Conservation (phyloP, 257 asterid species). For the Solanum rostratum region DNA sequence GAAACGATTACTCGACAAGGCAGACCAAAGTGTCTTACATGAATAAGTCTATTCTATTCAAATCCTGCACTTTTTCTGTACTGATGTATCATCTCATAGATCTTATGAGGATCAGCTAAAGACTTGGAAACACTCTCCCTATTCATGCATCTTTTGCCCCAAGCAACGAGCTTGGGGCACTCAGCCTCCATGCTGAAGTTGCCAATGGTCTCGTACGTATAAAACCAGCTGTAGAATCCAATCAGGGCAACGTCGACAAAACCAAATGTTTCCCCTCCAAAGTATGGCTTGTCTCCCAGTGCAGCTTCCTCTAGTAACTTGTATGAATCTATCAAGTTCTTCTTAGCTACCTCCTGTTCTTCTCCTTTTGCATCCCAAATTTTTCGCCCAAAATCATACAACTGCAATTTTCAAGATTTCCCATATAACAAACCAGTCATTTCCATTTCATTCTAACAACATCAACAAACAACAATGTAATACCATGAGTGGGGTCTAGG, state of each 20-base stretch:
- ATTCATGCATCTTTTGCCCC: neutral
- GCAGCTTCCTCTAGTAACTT: neutral
- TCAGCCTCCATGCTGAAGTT: neutral
- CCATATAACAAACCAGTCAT: neutral
- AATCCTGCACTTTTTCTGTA: neutral
- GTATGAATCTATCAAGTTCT: neutral
- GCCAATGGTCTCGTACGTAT: neutral
- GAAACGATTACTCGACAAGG: no score
- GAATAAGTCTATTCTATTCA: no score
- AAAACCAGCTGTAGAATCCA: slow-evolving; percentile 1
- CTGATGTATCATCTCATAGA: neutral
- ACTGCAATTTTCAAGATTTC: neutral
- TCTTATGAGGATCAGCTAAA: neutral
- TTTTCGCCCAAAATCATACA: neutral
- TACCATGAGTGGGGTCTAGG: neutral
- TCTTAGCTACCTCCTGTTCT: neutral
- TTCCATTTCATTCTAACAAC: neutral
- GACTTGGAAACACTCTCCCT: neutral
- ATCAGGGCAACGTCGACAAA: slow-evolving; percentile 6
- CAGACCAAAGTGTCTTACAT: no score
- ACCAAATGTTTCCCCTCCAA: slow-evolving; percentile 3
- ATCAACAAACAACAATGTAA: neutral
- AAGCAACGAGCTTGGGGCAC: neutral
- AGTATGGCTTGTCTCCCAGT: slow-evolving; percentile 8
- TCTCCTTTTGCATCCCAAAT: neutral